Percentiles rank a stretch among this genome's conserved stretches.
Conservation (phyloP, 2,329 filamentous ascomycete species). For the Neofusicoccum kwambonambiense region DNA sequence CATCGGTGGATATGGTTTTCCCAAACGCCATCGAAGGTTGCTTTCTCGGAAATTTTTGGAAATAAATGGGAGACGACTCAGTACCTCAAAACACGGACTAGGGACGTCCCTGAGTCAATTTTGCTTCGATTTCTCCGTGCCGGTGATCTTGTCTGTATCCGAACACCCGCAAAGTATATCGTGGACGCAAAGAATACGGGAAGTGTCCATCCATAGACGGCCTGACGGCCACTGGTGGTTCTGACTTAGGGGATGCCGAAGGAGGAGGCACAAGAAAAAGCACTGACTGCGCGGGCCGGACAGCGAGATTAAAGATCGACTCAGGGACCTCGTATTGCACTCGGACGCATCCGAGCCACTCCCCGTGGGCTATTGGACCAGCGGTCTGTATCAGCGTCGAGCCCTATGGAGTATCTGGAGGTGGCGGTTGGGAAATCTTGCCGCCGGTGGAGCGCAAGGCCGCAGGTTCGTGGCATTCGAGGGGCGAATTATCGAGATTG, state of each 20-base stretch:
- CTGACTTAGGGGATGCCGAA: not conserved
- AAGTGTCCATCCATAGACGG: not conserved
- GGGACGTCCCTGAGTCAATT: not conserved
- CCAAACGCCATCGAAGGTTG: not conserved
- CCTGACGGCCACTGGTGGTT: too few species aligned
- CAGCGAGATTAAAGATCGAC: slow-evolving; percentile 10
- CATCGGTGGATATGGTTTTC: not conserved
- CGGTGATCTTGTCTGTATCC: not conserved
- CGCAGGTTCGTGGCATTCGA: not conserved
- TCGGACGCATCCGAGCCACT: not conserved
- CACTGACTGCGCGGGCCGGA: not conserved
- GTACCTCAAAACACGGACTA: not conserved
- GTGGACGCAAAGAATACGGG: not conserved
- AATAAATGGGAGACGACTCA: not conserved
- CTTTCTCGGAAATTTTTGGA: not conserved
- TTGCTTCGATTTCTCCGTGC: not conserved
- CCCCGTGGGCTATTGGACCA: not conserved
- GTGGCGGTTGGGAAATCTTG: not conserved
- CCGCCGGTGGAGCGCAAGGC: not conserved
- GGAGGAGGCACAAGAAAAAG: not conserved
- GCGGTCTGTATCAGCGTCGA: slow-evolving; percentile 1
- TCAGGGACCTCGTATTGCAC: slow-evolving; percentile 7
- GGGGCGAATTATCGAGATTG: not conserved
- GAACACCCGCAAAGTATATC: not conserved
- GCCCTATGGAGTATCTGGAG: not conserved